These are phyloP conservation scores for Alternaria sp. DNA, from an alignment of 2,329 filamentous ascomycete species.

Conservation along the genomic window DNA sequence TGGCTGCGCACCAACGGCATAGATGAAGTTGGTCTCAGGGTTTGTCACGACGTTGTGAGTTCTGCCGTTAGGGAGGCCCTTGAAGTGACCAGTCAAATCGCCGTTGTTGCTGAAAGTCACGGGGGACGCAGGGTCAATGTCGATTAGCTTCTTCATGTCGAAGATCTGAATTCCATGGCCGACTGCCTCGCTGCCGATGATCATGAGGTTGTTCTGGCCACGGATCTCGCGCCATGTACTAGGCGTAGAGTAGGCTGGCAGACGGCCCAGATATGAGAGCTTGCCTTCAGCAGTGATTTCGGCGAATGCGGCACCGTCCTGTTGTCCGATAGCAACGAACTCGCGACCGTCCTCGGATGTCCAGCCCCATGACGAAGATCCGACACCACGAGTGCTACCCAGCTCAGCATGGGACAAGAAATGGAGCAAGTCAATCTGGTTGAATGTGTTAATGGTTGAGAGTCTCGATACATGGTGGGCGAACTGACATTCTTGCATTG, in stretches of 20 bases:
- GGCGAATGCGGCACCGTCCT: conserved; percentile 64
- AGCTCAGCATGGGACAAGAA: conserved; percentile 65
- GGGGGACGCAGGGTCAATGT: conserved; percentile 45
- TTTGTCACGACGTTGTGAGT: conserved; percentile 53
- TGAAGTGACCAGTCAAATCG: conserved; percentile 48
- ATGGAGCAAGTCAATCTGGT: conserved; percentile 63
- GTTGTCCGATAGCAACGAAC: conserved; percentile 64
- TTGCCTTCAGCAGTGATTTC: conserved; percentile 62
- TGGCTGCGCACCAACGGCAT: conserved; percentile 49
- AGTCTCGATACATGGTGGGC: no score
- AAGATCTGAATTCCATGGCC: conserved; percentile 70
- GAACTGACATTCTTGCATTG: conserved; percentile 37
- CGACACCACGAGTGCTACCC: conserved; percentile 57
- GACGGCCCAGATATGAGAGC: conserved; percentile 63
- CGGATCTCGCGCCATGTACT: conserved; percentile 65
- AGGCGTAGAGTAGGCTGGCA: conserved; percentile 58
- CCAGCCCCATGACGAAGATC: conserved; percentile 64
- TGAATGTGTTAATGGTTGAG: conserved; percentile 9
- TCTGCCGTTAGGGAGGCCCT: conserved; percentile 46
- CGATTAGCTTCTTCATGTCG: conserved; percentile 63
- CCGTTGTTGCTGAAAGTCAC: conserved; percentile 46
- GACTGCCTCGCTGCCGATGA: conserved; percentile 53
- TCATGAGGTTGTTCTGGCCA: conserved; percentile 54
- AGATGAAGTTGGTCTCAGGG: conserved; percentile 50
- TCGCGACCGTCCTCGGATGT: conserved; percentile 62